These are phyloP conservation scores for Knufia fluminis DNA, from an alignment of 2,329 filamentous ascomycete genomes.

Conservation along the genomic window DNA sequence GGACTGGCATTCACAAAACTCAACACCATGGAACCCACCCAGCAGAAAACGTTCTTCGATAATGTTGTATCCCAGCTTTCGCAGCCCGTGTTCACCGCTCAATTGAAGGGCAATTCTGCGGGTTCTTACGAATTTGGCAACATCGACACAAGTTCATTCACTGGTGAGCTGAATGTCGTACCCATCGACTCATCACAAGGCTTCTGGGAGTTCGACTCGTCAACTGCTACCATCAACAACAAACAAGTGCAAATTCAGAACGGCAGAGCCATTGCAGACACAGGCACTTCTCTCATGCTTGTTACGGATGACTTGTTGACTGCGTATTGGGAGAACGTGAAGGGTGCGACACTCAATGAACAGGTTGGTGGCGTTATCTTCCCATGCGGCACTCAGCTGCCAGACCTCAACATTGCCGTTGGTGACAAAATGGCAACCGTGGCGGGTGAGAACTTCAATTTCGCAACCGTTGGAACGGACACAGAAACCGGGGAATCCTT, in stretches of 20 bases:
- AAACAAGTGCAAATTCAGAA: slow-evolving; percentile 28
- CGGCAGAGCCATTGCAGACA: slow-evolving; percentile 54
- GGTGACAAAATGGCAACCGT: slow-evolving; percentile 44
- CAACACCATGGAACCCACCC: slow-evolving; percentile 54
- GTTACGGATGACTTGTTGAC: slow-evolving; percentile 47
- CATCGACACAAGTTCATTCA: slow-evolving; percentile 56
- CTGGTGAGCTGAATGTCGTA: slow-evolving; percentile 53
- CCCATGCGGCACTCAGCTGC: slow-evolving; percentile 46
- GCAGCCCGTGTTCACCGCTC: slow-evolving; percentile 61
- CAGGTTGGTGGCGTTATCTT: slow-evolving; percentile 45
- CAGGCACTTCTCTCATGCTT: slow-evolving; percentile 59
- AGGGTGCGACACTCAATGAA: slow-evolving; percentile 40
- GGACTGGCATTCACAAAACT: slow-evolving; percentile 58
- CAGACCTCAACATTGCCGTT: slow-evolving; percentile 48
- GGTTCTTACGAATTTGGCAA: slow-evolving; percentile 67
- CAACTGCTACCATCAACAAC: slow-evolving; percentile 46
- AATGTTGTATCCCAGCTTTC: slow-evolving; percentile 54
- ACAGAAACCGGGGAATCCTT: slow-evolving; percentile 33
- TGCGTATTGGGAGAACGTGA: slow-evolving; percentile 51
- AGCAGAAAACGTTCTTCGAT: slow-evolving; percentile 66
- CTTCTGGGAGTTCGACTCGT: slow-evolving; percentile 60
- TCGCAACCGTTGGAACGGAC: slow-evolving; percentile 42
- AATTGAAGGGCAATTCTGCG: slow-evolving; percentile 50
- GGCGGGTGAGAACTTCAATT: slow-evolving; percentile 48
- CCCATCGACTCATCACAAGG: slow-evolving; percentile 52